Base-by-base conservation (phyloP, 2,329 filamentous ascomycete species). In the Sarocladium strictum region DNA sequence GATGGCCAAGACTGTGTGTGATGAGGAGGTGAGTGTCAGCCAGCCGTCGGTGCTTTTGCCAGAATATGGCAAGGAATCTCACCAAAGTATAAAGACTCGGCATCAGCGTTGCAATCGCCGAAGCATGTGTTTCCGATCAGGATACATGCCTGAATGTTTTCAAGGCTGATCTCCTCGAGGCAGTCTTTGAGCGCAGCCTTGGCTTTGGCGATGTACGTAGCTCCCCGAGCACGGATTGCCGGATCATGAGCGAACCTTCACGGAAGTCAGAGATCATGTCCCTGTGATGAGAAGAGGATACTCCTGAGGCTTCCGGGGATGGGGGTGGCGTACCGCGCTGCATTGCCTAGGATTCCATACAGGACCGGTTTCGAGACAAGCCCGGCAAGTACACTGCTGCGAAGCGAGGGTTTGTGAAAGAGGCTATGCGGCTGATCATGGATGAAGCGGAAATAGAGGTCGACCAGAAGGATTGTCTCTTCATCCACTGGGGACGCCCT, bases 1-100 rank as follows among this genome's bases (percentile, higher is more conserved):
- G 38, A 58, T 68, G 3, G 67, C 68, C 24, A 70, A 60, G 67
- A 67, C 67, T 53, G 67, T 65, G 53, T 68, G 70, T 10, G 9
- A 15, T 38, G 12, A 38, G 35, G 5, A 23, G 15, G 17, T 9
- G 24, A 12, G 17, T 43, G 40, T 19, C 9, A 9, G 10, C n/a
- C 17, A 19, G 10, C 37, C 7, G 17, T 19, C 17, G n/a, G 17
- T 19, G n/a, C 10, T 11, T 40, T 19, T 11, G 7, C 10, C 3
- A 9, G n/a, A 23, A 23, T 21, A 15, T 23, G 21, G 40, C 6
- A 24, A 43, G 21, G 10, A 3, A 43, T 38, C 11, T 23, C 60
- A 68, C 67, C 67, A 53, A 67, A 66, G 53, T 68, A 70, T 7
- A 70, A 27, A 1, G 68, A 69, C 47, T 68, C 67, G 2, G 61